Conservation (phyloP, 192 early-diverging fungal genomes). For the Gonapodya prolifera region DNA sequence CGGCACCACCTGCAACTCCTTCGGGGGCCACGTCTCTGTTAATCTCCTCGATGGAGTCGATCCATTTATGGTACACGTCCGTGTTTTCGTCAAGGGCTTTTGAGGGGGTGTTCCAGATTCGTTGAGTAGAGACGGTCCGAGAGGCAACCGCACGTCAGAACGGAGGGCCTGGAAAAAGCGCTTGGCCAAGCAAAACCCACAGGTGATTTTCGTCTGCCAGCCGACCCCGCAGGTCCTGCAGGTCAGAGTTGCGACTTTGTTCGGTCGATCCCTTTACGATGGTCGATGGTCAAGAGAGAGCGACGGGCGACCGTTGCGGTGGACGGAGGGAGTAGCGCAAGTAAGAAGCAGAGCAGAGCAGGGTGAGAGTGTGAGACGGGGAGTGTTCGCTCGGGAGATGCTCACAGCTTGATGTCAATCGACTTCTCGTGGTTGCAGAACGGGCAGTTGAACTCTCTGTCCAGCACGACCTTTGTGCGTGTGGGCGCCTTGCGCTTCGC, state of each 20-base stretch:
- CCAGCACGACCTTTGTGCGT: slow-evolving; percentile 49
- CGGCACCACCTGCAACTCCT: background rate
- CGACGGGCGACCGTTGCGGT: background rate
- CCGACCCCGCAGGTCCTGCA: slow-evolving; percentile 68
- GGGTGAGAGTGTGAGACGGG: too few species aligned
- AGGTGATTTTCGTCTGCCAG: slow-evolving; percentile 59
- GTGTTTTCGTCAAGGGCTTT: slow-evolving; percentile 60
- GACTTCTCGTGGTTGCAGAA: slow-evolving; percentile 82
- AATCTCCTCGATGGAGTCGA: slow-evolving; percentile 68
- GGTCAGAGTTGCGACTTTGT: slow-evolving; percentile 58
- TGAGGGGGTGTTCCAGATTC: background rate
- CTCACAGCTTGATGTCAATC: slow-evolving; percentile 59
- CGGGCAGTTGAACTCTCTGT: slow-evolving; percentile 65
- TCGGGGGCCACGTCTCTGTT: slow-evolving; percentile 13
- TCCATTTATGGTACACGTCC: slow-evolving; percentile 85
- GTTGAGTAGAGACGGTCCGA: background rate
- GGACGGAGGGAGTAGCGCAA: background rate
- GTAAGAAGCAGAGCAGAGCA: background rate
- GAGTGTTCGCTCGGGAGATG: background rate
- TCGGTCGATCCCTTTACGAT: slow-evolving; percentile 38
- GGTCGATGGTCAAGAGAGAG: background rate
- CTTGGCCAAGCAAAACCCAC: slow-evolving; percentile 18
- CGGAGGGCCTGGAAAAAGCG: background rate
- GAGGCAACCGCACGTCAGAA: background rate
- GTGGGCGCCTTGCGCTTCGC: slow-evolving; percentile 55